These are phyloP conservation scores for Skeletonema tropicum DNA, from an alignment of 108 stramenopile species.

Conservation along the genomic window DNA sequence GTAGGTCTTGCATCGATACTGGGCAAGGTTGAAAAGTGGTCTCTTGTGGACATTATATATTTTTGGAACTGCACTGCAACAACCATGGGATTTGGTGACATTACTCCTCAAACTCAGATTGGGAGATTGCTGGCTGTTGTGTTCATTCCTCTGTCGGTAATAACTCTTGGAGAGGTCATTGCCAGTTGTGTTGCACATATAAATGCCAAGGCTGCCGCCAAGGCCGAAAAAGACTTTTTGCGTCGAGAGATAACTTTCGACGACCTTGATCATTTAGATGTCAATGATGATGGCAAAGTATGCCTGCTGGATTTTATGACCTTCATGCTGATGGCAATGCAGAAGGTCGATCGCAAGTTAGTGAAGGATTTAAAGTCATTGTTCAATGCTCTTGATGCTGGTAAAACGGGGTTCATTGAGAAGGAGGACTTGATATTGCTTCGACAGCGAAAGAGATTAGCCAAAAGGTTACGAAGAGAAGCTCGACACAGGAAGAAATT, in stretches of 20 bases:
- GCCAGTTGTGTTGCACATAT: slow-evolving; percentile 55
- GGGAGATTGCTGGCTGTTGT: slow-evolving; percentile 44
- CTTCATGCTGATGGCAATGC: slow-evolving; percentile 79
- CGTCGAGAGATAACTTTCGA: slow-evolving; percentile 51
- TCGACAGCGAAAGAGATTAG: slow-evolving; percentile 28
- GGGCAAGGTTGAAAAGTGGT: slow-evolving; percentile 48
- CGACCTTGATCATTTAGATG: slow-evolving; percentile 56
- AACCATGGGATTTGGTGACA: slow-evolving; percentile 68
- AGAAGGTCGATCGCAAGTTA: slow-evolving; percentile 53
- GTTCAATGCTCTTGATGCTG: slow-evolving; percentile 63
- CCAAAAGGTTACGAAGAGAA: slow-evolving; percentile 15
- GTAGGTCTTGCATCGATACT: slow-evolving; percentile 35
- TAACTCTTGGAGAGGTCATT: slow-evolving; percentile 56
- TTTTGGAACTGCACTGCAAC: slow-evolving; percentile 65
- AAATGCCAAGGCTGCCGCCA: slow-evolving; percentile 33
- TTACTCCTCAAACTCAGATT: slow-evolving; percentile 35
- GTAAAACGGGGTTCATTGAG: slow-evolving; percentile 48
- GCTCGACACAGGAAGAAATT: not conserved
- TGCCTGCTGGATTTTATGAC: slow-evolving; percentile 68
- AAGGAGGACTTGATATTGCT: slow-evolving; percentile 62
- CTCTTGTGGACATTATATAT: slow-evolving; percentile 49
- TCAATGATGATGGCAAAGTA: slow-evolving; percentile 60
- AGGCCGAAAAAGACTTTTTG: slow-evolving; percentile 34
- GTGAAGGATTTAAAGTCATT: slow-evolving; percentile 57
- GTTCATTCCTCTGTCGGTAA: slow-evolving; percentile 69